Evolutionary conservation across 2,329 filamentous ascomycete genomes (phyloP).

Genomic region (Paecilomyces niveus): DNA sequence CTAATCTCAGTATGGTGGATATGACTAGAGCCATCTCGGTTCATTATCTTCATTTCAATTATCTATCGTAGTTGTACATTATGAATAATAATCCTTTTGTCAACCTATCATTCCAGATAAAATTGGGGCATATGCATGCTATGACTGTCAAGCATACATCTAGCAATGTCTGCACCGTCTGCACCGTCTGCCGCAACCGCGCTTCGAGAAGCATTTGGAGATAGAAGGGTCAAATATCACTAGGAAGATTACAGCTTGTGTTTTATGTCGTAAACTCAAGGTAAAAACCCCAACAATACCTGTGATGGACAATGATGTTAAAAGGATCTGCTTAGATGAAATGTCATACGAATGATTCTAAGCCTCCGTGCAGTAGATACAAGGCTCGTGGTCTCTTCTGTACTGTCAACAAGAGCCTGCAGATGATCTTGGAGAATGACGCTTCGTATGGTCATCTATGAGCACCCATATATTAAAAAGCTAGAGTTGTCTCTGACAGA

Average conservation of each 20-base stretch:
- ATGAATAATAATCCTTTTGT: neutral
- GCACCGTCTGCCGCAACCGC: neutral
- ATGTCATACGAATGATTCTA: slow-evolving; percentile 3
- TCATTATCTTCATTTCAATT: neutral
- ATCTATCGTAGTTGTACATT: neutral
- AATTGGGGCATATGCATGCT: neutral
- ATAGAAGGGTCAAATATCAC: slow-evolving; percentile 29
- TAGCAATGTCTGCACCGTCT: neutral
- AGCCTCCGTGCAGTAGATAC: slow-evolving; percentile 6
- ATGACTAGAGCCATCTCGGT: too few relatives aligned
- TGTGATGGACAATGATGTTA: neutral
- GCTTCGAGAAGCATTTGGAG: slow-evolving; percentile 13
- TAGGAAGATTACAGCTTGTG: slow-evolving; percentile 23
- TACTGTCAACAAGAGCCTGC: slow-evolving; percentile 7
- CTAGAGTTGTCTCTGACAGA: neutral
- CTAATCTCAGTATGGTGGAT: neutral
- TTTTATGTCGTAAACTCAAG: slow-evolving; percentile 24
- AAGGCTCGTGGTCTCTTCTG: slow-evolving; percentile 5
- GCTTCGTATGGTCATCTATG: slow-evolving; percentile 1
- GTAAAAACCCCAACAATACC: slow-evolving; percentile 2
- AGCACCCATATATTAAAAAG: neutral
- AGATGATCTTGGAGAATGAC: slow-evolving; percentile 6
- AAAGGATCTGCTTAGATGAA: slow-evolving; percentile 1
- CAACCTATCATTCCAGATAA: neutral
- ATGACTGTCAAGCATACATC: neutral